Base-by-base conservation (phyloP, 2,329 filamentous ascomycete species). In the Clarireedia paspali region DNA sequence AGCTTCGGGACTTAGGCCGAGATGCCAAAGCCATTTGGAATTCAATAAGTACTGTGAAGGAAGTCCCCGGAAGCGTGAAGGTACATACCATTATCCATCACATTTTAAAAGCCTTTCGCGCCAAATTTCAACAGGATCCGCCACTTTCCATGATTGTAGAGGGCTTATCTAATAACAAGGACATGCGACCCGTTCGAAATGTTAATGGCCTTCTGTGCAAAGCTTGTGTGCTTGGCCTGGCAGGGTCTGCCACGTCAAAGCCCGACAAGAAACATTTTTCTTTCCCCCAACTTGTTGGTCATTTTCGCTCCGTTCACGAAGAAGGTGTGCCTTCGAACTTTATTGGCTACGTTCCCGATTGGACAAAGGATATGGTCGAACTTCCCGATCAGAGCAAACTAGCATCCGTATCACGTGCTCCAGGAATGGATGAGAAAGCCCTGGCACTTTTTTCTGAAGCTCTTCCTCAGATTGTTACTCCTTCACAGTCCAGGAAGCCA, bases 61-160 rank as follows among this genome's bases (percentile, higher is more conserved):
- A 83, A 50, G 70, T 89, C 15, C 78, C 83, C 14, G 78, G 79
- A 40, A 79, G 78, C 58, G 75, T 88, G 47, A 82, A 83, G 61
- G 75, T 88, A 15, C 80, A 80, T 58, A 77, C 83, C 47, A 74
- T 88, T 9, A 76, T 91, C 44, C 76, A 86, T 65, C 82, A 87
- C 66, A 71, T 84, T 51, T 75, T 79, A 55, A 76, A 77, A 54
- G 75, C 74, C 38, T 89, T 85, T 64, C 73, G 77, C 45, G 69
- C 77, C 15, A 75, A 74, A 49, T 89, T 85, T 67, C 72, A 72
- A 15, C 75, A 83, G 58, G 75, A 77, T 42, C 79, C 82, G 1
- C 73, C 77, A 7, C 66, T 91, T 36, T 70, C 70, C 12, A 76
- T 84, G 69, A 82, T 87, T 59, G 80, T 77, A 56, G 83, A 82